These are phyloP conservation scores for Cytospora mali DNA, from an alignment of 2,329 filamentous ascomycete genomes.

Conservation along the genomic window DNA sequence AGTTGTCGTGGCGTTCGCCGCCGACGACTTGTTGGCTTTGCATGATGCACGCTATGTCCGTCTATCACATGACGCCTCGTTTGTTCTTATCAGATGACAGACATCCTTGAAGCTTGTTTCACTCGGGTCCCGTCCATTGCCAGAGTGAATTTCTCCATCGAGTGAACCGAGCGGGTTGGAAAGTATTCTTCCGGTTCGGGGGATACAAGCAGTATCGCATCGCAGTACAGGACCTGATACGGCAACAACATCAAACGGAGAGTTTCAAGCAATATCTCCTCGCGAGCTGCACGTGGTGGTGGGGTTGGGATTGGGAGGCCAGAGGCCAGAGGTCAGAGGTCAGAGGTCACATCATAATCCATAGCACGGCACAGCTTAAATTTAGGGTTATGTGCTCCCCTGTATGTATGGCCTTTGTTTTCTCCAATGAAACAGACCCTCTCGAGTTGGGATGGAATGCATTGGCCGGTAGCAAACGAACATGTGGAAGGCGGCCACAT, in stretches of 20 bases:
- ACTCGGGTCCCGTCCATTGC: background rate
- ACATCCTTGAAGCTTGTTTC: background rate
- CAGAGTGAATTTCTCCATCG: background rate
- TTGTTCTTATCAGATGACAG: background rate
- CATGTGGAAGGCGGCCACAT: background rate
- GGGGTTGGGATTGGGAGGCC: too few relatives aligned
- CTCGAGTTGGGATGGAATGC: background rate
- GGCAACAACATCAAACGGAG: too few relatives aligned
- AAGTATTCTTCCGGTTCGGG: background rate
- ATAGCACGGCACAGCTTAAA: constrained; percentile 4
- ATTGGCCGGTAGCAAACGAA: background rate
- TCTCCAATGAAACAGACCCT: constrained; percentile 6
- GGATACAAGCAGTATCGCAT: too few relatives aligned
- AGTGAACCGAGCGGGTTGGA: background rate
- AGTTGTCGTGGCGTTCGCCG: background rate
- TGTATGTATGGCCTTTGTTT: background rate
- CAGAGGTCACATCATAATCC: too few relatives aligned
- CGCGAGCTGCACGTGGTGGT: constrained; percentile 12
- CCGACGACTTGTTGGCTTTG: background rate
- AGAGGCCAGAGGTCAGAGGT: too few relatives aligned
- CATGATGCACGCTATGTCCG: background rate
- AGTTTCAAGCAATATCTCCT: background rate
- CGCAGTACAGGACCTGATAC: too few relatives aligned
- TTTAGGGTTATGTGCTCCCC: background rate
- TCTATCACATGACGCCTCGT: background rate